Evolutionary conservation across 495 filamentous ascomycete species (phyloP), one percentile per base, ranked within the genome.

Genomic region (Melanomma pulvis-pyrius): DNA sequence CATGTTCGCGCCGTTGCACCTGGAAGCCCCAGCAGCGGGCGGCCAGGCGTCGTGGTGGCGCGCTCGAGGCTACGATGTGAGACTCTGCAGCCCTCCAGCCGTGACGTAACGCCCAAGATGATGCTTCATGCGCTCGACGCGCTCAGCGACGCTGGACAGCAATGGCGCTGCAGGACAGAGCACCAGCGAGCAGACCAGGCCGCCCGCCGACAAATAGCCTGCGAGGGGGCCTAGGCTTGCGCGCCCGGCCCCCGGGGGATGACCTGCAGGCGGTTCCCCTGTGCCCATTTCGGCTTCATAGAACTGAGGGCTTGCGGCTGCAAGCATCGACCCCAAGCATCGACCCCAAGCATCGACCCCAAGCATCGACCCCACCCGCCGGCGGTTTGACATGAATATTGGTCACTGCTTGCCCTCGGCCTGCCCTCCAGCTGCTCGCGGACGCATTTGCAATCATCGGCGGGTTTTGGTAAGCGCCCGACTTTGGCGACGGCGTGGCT

Each of bases 201-300:
- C 3, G 9, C 8, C 2, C 2, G 9, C 39, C 39, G 39, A 44
- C n/a, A 11, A 15, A 12, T 44, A 44, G 39, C 39, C 39, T 44
- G 2, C 17, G 39, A 3, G 39, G n/a, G 8, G 39, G 39, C n/a
- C n/a, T 44, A 44, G 39, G 8, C n/a, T 15, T 44, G 32, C 32
- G 6, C 32, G 32, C 32, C 9, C 2, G 39, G 39, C 17, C 39
- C 13, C 3, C 28, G 29, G 28, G 62, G 62, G 51, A 67, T 67
- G 57, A 67, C 64, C 56, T 67, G 64, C 64, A 67, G 56, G 51
- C 25, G 51, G 22, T 11, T 29, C 30, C 22, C 34, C 25, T 21
- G 22, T 59, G 53, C 54, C 28, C 30, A 24, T 22, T 26, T 19
- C 26, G 51, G 56, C 22, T 26, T 29, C 34, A 11, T 26, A 44